phyloP scores from a whole-genome alignment of 1,284 basidiomycete species.

The Heterobasidion parviporum region DNA sequence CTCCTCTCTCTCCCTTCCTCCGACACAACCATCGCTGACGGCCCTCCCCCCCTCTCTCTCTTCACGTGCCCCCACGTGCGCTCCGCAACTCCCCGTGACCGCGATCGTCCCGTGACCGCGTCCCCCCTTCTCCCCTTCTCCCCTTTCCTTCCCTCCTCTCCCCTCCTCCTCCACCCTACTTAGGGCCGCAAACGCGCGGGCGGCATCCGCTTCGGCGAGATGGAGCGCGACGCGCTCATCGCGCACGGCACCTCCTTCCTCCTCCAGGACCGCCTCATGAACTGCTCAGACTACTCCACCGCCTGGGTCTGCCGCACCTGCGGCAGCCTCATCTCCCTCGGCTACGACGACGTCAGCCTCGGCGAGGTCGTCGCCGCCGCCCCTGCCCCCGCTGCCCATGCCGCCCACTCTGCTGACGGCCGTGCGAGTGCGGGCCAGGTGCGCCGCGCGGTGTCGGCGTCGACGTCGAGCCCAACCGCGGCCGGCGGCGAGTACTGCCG shows the following conservation, averaged over 20 bases:
- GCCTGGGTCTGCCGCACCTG: constrained; percentile 97
- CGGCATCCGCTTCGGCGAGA: constrained; percentile 99
- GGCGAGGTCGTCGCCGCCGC: constrained; percentile 53
- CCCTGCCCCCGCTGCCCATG: constrained; percentile 23
- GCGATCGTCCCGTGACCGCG: not conserved
- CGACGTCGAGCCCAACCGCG: constrained; percentile 32
- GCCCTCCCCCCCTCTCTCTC: too few relatives aligned
- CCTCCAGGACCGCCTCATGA: constrained; percentile 97
- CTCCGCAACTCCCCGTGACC: not conserved
- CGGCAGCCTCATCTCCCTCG: constrained; percentile 91
- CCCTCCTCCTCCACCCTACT: not conserved
- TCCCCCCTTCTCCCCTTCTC: not conserved
- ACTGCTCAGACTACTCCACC: constrained; percentile 99
- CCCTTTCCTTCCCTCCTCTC: too few relatives aligned
- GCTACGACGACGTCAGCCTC: constrained; percentile 79
- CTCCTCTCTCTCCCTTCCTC: not conserved
- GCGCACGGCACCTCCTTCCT: constrained; percentile 98
- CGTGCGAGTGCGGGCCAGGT: too few relatives aligned
- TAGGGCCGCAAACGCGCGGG: constrained; percentile 97
- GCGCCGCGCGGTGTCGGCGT: too few relatives aligned
- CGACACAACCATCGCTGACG: not conserved
- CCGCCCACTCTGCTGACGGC: constrained; percentile 28
- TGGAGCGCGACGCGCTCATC: constrained; percentile 98
- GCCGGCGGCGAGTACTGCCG: constrained; percentile 87
- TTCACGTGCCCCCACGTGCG: not conserved